Conservation (phyloP, 2,329 filamentous ascomycete genomes). For the Tetracladium maxilliforme region DNA sequence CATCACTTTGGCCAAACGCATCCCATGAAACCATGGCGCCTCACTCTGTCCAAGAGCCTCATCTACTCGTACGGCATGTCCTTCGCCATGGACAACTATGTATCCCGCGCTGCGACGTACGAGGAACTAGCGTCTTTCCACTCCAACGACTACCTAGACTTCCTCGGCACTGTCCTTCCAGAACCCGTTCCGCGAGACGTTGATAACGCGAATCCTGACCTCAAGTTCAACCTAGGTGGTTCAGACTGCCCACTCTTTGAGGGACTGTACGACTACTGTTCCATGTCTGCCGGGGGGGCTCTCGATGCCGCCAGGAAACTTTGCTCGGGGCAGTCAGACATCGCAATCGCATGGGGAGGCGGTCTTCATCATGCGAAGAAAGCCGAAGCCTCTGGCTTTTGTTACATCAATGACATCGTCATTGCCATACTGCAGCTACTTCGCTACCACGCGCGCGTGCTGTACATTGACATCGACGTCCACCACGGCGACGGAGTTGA, state of each 20-base stretch:
- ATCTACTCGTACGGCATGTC: slow-evolving; percentile 93
- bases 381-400: slow-evolving; percentile 86
- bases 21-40: slow-evolving; percentile 97
- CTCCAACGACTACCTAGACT: slow-evolving; percentile 78
- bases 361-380: slow-evolving; percentile 95
- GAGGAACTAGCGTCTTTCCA: slow-evolving; percentile 85
- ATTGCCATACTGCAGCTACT: slow-evolving; percentile 82
- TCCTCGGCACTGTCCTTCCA: slow-evolving; percentile 59
- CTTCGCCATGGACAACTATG: slow-evolving; percentile 90
- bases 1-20: slow-evolving; percentile 96
- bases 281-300: slow-evolving; percentile 80
- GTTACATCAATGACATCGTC: slow-evolving; percentile 98
- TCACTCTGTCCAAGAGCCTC: slow-evolving; percentile 88
- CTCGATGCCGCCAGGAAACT: slow-evolving; percentile 86
- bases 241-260: slow-evolving; percentile 96
- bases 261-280: slow-evolving; percentile 88
- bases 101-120: slow-evolving; percentile 68
- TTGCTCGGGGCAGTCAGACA: slow-evolving; percentile 74
- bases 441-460: slow-evolving; percentile 65
- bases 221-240: slow-evolving; percentile 72
- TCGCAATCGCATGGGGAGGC: slow-evolving; percentile 95
- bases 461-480: slow-evolving; percentile 92
- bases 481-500: slow-evolving; percentile 87
- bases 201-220: slow-evolving; percentile 45
- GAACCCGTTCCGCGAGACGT: slow-evolving; percentile 49